Evolutionary conservation across 805 yeast species (phyloP), one percentile per base, ranked within the genome.

Genomic region (Spathaspora sp.): DNA sequence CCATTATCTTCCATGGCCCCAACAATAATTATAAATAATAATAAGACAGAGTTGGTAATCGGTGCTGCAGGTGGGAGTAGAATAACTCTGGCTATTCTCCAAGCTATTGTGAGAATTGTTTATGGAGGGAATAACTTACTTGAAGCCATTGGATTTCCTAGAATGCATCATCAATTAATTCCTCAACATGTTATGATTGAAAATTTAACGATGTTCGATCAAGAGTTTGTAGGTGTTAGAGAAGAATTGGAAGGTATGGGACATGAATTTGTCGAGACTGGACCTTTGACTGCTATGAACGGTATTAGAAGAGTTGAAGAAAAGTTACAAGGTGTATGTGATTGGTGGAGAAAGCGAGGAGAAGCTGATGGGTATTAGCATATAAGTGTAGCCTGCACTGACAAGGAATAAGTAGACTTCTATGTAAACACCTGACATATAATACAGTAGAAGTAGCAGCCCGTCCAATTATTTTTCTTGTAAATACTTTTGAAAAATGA

Each of bases 1-100:
- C 98, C 99, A 1, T 72, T 93, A 43, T 87, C 96, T 5, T 89
- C 96, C 2, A 81, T 87, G 32, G 79, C 89, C 0, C 97, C 97
- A 2, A 79, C 89, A 0, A 82, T 93, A 29, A 59, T 74, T 11
- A 69, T 89, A 0, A 71, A 81, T 17, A 62, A 66, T 6, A 60
- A 68, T 9, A 78, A 79, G 4, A 82, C 87, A 0, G 91, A 86
- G 57, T 63, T 88, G 23, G 80, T 87, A 5, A 78, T 93, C 52
- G 98, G 97, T 0, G 94, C 97, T 0, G 96, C 97, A 1, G 99
- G 99, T 9, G 98, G 98, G 0, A 86, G 94, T 6, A 74, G 94
- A 50, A 93, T 93, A 48, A 76, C 87, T 12, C 89, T 97, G 0
- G 81, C 96, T 1, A 82, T 93, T 3, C 78, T 93, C 51, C 94